Conservation (phyloP, 140 eudicot genomes). For the Ambrosia hybrid region DNA sequence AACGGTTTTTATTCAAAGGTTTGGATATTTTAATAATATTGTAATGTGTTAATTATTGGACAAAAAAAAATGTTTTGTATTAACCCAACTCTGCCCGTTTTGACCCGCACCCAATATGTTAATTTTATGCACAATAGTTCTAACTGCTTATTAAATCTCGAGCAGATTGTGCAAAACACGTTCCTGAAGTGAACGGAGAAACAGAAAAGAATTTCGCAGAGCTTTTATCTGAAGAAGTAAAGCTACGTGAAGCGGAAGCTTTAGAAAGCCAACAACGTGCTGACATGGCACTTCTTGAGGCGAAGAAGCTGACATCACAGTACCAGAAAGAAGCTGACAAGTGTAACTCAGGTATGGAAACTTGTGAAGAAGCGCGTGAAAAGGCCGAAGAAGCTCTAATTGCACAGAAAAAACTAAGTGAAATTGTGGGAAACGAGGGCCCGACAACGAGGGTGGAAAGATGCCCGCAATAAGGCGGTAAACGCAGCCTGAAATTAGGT, state of each 20-base stretch:
- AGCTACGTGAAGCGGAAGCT: conserved; percentile 84
- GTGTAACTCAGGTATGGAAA: conserved; percentile 98
- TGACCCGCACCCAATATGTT: background rate
- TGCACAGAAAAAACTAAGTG: conserved; percentile 71
- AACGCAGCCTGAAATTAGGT: conserved; percentile 27
- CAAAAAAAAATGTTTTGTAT: no score
- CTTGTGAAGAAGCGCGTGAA: conserved; percentile 98
- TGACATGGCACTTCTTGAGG: conserved; percentile 90
- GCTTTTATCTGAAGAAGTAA: conserved; percentile 80
- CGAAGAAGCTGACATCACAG: conserved; percentile 87
- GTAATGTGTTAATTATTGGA: no score
- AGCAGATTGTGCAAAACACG: conserved; percentile 94
- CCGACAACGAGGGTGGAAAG: conserved; percentile 92
- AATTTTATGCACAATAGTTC: background rate
- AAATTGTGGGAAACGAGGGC: conserved; percentile 90
- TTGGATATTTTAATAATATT: no score
- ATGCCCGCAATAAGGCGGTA: conserved; percentile 48
- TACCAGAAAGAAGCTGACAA: conserved; percentile 99
- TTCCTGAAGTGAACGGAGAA: conserved; percentile 92
- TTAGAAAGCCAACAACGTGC: conserved; percentile 86
- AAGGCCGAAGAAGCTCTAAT: conserved; percentile 74
- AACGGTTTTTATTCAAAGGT: no score
- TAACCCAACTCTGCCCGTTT: background rate
- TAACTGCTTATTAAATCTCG: background rate
- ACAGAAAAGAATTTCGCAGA: conserved; percentile 85